Evolutionary conservation across 2,329 filamentous ascomycete genomes (phyloP).

Genomic region (Colletotrichum sp.): DNA sequence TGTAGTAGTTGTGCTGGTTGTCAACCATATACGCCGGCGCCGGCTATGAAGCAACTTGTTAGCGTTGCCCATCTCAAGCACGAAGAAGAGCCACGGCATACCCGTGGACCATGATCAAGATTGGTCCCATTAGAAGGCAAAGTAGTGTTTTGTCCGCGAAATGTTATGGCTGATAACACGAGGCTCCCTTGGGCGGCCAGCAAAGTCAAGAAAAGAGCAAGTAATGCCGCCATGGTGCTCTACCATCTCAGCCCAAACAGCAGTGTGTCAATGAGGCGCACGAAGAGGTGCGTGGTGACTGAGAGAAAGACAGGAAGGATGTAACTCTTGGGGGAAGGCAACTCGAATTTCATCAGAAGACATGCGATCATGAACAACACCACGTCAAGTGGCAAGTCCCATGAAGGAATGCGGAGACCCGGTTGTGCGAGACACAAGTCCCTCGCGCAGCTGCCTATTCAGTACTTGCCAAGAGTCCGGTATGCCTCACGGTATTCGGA

Average conservation of each 20-base stretch:
- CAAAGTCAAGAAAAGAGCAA: not conserved
- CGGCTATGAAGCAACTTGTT: not conserved
- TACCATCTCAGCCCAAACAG: not conserved
- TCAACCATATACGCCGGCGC: not conserved
- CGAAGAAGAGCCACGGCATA: not conserved
- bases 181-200: not conserved
- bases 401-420: no score
- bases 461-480: not conserved
- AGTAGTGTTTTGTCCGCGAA: not conserved
- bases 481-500: not conserved
- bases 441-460: not conserved
- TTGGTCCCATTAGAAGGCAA: not conserved
- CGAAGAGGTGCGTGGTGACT: not conserved
- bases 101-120: not conserved
- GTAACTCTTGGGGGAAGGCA: not conserved
- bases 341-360: not conserved
- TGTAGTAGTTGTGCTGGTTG: not conserved
- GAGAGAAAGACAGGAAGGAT: not conserved
- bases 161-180: not conserved
- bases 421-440: not conserved
- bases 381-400: not conserved
- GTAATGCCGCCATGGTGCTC: not conserved
- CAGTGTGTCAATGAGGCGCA: not conserved
- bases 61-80: not conserved
- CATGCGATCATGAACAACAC: not conserved